Evolutionary conservation across 129 eudicot genomes (phyloP), one percentile per base, ranked within the genome.

Genomic region (Scalesia atractyloides): DNA sequence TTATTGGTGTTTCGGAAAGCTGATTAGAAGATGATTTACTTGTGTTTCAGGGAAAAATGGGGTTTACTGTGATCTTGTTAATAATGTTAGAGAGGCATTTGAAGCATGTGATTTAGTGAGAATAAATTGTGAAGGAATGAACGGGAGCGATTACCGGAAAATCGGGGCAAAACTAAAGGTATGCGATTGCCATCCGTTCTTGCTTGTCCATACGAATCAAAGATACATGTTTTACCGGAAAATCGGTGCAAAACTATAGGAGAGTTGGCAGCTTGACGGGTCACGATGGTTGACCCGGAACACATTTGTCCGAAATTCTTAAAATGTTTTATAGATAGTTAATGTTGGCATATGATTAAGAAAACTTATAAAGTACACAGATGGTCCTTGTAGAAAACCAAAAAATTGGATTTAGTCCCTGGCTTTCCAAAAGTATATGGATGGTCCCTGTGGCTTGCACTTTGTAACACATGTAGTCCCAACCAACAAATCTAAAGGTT

Each of bases 91-190:
- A 73, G 99, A 94, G 83, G 99, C 99, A 75, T 94, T 94, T 83
- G 99, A 94, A 86, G 92, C 93, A 41, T 94, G 96, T 69, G 94
- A 94, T 56, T 72, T 94, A 68, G 97, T 83, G 73, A 80, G 96
- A 36, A 83, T 90, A 50, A 76, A 90, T 77, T 94, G 97, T 66
- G 84, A 88, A 88, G 96, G 99, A 30, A 67, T 94, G 92, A 90
- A 90, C 24, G 84, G 84, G 50, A 94, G 97, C 47, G 97, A 94
- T 86, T 90, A 84, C 77, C 74, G 82, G 20, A 94, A 72, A 72
- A 90, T 90, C 33, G 99, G 97, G 73, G 99, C 91, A 52, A 90
- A 94, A 80, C 96, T 94, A 72, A 90, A 82, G 93, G 97, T 92
- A 66, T 68, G 65, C 50, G 43, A 19, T 54, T 7, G 11, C 12